Evolutionary conservation across 805 yeast species (phyloP).

Genomic region (Huiozyma sinensis): DNA sequence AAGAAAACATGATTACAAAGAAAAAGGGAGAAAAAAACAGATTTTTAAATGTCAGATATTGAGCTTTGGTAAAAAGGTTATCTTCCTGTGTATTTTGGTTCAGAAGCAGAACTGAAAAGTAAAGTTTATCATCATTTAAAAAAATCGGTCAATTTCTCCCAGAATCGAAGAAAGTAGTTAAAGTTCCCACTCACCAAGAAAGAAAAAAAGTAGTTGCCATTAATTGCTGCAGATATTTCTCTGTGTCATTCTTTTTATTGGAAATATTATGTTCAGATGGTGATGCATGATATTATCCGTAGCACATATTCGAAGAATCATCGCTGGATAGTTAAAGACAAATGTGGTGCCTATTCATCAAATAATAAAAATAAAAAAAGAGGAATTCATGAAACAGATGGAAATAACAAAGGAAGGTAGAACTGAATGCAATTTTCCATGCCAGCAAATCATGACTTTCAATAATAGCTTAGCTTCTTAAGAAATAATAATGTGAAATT

Average conservation of each 20-base stretch:
- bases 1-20: background rate
- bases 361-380: background rate
- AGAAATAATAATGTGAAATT: constrained; percentile 19
- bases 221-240: too few species aligned
- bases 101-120: constrained; percentile 95
- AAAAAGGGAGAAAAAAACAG: background rate
- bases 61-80: constrained; percentile 53
- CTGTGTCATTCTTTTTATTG: too few species aligned
- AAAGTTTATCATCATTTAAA: constrained; percentile 24
- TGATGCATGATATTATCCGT: constrained; percentile 87
- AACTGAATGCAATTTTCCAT: background rate
- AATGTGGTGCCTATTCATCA: constrained; percentile 33
- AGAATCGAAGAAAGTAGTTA: background rate
- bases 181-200: too few species aligned
- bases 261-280: constrained; percentile 58
- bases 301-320: constrained; percentile 52
- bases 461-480: constrained; percentile 7
- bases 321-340: constrained; percentile 30
- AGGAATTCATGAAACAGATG: background rate
- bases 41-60: background rate
- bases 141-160: background rate
- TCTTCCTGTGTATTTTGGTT: constrained; percentile 55
- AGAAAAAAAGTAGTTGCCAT: too few species aligned
- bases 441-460: too few species aligned
- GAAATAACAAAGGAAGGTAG: background rate